phyloP scores from a whole-genome alignment of 148 eudicot genomes.

The Camellia japonica region DNA sequence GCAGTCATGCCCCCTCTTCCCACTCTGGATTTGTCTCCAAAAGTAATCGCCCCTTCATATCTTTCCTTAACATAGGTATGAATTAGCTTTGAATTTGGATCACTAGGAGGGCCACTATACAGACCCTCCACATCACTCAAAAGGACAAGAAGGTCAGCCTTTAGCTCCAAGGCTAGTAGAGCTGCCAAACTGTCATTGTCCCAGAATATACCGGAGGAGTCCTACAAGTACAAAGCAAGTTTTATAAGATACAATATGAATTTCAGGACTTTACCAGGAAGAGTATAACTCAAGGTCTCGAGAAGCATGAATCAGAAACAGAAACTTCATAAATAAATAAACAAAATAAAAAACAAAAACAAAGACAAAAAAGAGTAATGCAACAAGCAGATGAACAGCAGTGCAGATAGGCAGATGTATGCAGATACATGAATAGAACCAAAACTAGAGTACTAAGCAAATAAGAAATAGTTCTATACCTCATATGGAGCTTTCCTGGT shows the following conservation, averaged over 20 bases:
- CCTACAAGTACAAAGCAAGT: conserved; percentile 39
- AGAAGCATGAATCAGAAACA: too few species aligned
- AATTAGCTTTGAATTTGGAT: conserved; percentile 76
- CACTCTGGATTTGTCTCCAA: conserved; percentile 94
- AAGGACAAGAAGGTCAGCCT: conserved; percentile 91
- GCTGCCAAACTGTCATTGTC: conserved; percentile 97
- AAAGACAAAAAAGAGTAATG: neutral
- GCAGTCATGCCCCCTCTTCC: conserved; percentile 99
- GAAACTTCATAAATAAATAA: neutral
- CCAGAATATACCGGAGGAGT: conserved; percentile 97
- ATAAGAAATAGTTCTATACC: conserved; percentile 42
- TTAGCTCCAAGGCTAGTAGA: conserved; percentile 82
- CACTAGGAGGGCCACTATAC: conserved; percentile 90
- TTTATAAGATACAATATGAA: too few species aligned
- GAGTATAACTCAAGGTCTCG: too few species aligned
- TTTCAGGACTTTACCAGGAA: too few species aligned
- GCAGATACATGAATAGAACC: neutral
- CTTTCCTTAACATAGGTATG: conserved; percentile 75
- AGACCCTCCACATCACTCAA: conserved; percentile 99
- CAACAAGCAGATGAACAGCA: neutral
- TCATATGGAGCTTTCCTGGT: conserved; percentile 96
- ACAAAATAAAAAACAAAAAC: neutral
- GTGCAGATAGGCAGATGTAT: neutral
- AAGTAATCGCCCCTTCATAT: conserved; percentile 74
- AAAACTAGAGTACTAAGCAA: neutral